These are phyloP conservation scores for Melanogaster broomeanus DNA, from an alignment of 768 basidiomycete species.

Conservation along the genomic window DNA sequence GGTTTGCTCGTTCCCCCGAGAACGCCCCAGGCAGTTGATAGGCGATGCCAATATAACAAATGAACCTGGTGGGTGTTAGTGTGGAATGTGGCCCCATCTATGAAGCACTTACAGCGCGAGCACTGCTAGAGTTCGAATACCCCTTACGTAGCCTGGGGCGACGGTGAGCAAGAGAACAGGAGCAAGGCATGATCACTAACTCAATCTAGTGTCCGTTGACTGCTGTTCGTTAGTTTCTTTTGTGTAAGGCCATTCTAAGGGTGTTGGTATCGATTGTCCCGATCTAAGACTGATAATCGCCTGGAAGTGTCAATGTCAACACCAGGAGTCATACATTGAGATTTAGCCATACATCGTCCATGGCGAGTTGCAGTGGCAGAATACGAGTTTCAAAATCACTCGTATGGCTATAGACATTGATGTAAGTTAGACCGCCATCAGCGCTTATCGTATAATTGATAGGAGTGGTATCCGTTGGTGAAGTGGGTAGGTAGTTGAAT, in stretches of 20 bases:
- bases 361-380: constrained; percentile 74
- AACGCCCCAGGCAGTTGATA: constrained; percentile 79
- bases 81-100: background rate
- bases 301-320: constrained; percentile 33
- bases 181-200: constrained; percentile 36
- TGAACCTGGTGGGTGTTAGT: constrained; percentile 47
- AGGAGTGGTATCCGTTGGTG: constrained; percentile 29
- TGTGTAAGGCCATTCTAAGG: constrained; percentile 74
- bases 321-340: background rate
- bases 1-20: constrained; percentile 61
- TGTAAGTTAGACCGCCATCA: constrained; percentile 62
- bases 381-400: constrained; percentile 70
- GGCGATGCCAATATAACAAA: constrained; percentile 70
- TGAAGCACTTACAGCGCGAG: constrained; percentile 56
- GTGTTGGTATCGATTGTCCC: constrained; percentile 53
- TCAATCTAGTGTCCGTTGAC: constrained; percentile 51
- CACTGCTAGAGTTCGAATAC: constrained; percentile 61
- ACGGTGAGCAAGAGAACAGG: constrained; percentile 4
- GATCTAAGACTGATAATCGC: constrained; percentile 73
- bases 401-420: constrained; percentile 65
- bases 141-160: constrained; percentile 57
- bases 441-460: constrained; percentile 72
- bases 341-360: constrained; percentile 56
- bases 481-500: constrained; percentile 57
- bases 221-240: constrained; percentile 69